Evolutionary conservation across 495 filamentous ascomycete genomes (phyloP).

Genomic region (Trichocladium antarcticum): DNA sequence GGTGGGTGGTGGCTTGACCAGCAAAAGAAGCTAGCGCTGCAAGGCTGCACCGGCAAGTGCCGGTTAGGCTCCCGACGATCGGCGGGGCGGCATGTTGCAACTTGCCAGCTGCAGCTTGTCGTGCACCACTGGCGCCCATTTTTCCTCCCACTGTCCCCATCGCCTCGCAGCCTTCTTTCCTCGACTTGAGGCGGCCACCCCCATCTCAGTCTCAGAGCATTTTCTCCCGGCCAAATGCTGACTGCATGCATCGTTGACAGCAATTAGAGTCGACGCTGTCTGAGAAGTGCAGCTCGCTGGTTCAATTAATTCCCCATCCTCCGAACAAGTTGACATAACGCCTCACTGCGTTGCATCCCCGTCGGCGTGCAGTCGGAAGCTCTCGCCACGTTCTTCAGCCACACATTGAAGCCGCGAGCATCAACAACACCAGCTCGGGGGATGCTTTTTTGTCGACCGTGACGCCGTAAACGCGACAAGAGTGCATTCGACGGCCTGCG

Average conservation of each 20-base stretch:
- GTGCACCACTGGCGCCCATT: conserved; percentile 8
- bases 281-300: background rate
- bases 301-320: background rate
- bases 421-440: conserved; percentile 22
- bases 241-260: background rate
- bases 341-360: background rate
- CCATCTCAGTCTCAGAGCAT: background rate
- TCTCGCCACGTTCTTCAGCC: conserved; percentile 45
- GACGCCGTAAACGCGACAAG: conserved; percentile 15
- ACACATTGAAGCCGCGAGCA: conserved; percentile 33
- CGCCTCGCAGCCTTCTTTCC: conserved; percentile 8
- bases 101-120: conserved; percentile 1
- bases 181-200: conserved; percentile 5
- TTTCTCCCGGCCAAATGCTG: background rate
- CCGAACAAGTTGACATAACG: background rate
- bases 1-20: conserved; percentile 10
- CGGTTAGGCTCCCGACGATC: conserved; percentile 5
- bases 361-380: conserved; percentile 14
- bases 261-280: background rate
- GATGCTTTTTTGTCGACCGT: conserved; percentile 33
- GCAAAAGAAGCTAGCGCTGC: background rate
- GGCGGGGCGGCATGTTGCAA: no score
- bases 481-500: conserved; percentile 9
- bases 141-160: conserved; percentile 6
- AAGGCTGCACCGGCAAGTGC: conserved; percentile 1